Conservation (phyloP, 441 rosid species). For the Bruguiera hainesii region DNA sequence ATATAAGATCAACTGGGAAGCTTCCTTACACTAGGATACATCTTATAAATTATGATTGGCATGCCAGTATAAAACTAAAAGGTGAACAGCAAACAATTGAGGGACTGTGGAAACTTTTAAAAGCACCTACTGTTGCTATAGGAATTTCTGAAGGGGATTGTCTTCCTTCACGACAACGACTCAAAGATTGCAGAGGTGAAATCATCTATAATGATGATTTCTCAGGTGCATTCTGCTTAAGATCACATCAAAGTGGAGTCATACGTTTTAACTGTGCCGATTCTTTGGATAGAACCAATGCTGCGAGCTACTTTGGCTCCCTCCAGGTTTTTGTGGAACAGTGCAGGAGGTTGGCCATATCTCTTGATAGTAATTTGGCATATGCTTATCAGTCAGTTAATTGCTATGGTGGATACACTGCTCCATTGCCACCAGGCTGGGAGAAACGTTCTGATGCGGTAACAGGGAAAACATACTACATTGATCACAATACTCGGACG, state of each 20-base stretch:
- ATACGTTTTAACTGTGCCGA: slow-evolving; percentile 96
- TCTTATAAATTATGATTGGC: slow-evolving; percentile 93
- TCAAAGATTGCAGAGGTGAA: slow-evolving; percentile 90
- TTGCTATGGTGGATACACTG: slow-evolving; percentile 60
- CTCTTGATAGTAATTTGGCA: slow-evolving; percentile 81
- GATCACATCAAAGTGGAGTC: slow-evolving; percentile 95
- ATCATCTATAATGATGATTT: slow-evolving; percentile 65
- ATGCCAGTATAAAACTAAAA: slow-evolving; percentile 68
- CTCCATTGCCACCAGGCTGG: slow-evolving; percentile 98
- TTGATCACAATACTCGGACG: slow-evolving; percentile 93
- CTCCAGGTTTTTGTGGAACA: slow-evolving; percentile 97
- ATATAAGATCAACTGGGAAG: slow-evolving; percentile 60
- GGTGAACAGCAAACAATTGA: slow-evolving; percentile 94
- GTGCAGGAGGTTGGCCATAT: slow-evolving; percentile 79
- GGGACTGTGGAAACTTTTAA: slow-evolving; percentile 80
- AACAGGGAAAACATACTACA: slow-evolving; percentile 80
- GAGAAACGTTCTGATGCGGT: slow-evolving; percentile 91
- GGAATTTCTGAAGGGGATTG: slow-evolving; percentile 95
- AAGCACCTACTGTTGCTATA: slow-evolving; percentile 65
- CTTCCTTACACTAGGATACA: slow-evolving; percentile 68
- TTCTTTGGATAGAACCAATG: slow-evolving; percentile 97
- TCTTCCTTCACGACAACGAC: slow-evolving; percentile 70
- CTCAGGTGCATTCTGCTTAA: slow-evolving; percentile 88
- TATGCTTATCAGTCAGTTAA: slow-evolving; percentile 56
- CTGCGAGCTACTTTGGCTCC: slow-evolving; percentile 93